phyloP scores from a whole-genome alignment of 805 yeast genomes.

The Candida adriatica region DNA sequence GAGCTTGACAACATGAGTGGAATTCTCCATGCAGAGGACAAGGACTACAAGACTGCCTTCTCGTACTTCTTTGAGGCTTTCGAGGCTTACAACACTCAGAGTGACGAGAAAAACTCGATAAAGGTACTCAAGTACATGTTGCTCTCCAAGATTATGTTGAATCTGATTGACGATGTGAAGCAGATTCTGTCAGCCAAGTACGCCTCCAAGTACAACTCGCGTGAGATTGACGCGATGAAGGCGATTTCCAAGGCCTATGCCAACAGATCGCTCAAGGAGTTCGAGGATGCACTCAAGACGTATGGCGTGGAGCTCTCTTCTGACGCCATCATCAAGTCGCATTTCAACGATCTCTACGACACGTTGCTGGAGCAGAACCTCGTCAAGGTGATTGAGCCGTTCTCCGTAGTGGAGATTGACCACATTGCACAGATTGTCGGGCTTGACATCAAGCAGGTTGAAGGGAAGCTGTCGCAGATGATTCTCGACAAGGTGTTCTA shows the following conservation, averaged over 20 bases:
- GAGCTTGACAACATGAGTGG: conserved; percentile 95
- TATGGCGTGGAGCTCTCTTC: conserved; percentile 72
- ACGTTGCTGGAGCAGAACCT: conserved; percentile 88
- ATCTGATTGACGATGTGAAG: conserved; percentile 78
- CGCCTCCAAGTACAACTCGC: conserved; percentile 66
- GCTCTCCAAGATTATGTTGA: conserved; percentile 88
- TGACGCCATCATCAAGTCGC: conserved; percentile 85
- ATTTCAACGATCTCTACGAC: conserved; percentile 88
- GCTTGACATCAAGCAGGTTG: conserved; percentile 79
- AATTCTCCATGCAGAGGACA: conserved; percentile 91
- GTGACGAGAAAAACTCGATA: conserved; percentile 60
- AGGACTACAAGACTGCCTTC: conserved; percentile 92
- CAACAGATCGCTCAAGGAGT: conserved; percentile 84
- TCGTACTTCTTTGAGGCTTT: conserved; percentile 94
- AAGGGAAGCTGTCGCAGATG: conserved; percentile 94
- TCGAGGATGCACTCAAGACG: conserved; percentile 71
- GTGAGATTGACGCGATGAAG: conserved; percentile 92
- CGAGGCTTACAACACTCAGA: conserved; percentile 65
- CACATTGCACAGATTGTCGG: conserved; percentile 88
- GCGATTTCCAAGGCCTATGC: conserved; percentile 87
- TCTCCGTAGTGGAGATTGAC: conserved; percentile 88
- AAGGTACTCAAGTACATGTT: conserved; percentile 88
- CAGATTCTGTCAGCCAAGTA: conserved; percentile 69
- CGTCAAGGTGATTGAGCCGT: conserved; percentile 92
- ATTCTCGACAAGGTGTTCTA: conserved; percentile 90